A percentile compares a stretch with the other conserved stretches of the same genome.
Evolutionary conservation across 805 yeast genomes (phyloP).

Genomic region (Pichia ethanolica): DNA sequence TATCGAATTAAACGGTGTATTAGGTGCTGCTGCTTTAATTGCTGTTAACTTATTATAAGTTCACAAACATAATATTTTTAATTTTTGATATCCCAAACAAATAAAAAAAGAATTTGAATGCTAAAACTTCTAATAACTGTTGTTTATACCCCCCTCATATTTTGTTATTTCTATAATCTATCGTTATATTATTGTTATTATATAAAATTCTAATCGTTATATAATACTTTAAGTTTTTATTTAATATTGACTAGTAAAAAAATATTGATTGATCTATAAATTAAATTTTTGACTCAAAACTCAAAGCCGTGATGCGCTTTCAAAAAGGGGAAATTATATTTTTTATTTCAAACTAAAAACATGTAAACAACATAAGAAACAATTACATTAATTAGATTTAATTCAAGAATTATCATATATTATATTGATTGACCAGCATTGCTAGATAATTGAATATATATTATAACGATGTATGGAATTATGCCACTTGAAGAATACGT

Average conservation of each 20-base stretch:
- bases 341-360: background rate
- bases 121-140: no score
- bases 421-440: background rate
- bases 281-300: no score
- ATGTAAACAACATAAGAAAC: background rate
- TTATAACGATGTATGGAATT: conserved; percentile 20
- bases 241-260: background rate
- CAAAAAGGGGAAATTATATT: background rate
- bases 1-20: conserved; percentile 21
- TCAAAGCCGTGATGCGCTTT: background rate
- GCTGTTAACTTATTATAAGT: conserved; percentile 15
- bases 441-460: conserved; percentile 1
- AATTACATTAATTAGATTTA: no score
- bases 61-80: background rate
- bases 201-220: no score
- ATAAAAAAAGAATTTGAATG: no score
- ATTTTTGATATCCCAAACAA: background rate
- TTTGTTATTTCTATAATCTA: no score
- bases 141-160: no score
- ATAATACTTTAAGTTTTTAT: background rate
- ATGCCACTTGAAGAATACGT: conserved; percentile 23
- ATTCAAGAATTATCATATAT: no score
- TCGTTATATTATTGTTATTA: no score
- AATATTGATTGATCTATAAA: no score
- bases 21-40: conserved; percentile 22